These are phyloP conservation scores for Colletotrichum sansevieriae DNA, from an alignment of 2,329 filamentous ascomycete species.

Conservation along the genomic window DNA sequence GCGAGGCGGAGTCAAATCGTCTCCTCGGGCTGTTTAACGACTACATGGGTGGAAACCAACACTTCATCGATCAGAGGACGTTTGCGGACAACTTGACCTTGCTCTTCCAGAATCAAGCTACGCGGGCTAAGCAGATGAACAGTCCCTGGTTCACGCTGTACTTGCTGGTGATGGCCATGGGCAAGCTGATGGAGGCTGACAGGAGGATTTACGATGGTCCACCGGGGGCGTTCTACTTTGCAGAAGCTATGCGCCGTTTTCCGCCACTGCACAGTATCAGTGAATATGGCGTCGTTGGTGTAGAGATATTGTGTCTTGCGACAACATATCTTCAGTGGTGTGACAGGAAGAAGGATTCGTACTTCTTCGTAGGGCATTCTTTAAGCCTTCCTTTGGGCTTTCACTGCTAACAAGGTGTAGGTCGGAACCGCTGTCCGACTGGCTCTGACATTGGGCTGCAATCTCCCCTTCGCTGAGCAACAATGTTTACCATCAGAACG, in stretches of 20 bases:
- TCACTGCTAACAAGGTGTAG: slow-evolving; percentile 16
- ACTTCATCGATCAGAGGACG: slow-evolving; percentile 47
- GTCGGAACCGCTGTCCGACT: slow-evolving; percentile 47
- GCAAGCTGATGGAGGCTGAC: slow-evolving; percentile 45
- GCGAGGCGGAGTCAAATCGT: slow-evolving; percentile 43
- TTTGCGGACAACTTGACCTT: slow-evolving; percentile 46
- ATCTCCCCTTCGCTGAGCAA: slow-evolving; percentile 45
- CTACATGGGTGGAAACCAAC: slow-evolving; percentile 47
- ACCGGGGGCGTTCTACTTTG: slow-evolving; percentile 46
- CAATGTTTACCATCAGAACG: slow-evolving; percentile 46
- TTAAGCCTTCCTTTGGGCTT: fast-evolving
- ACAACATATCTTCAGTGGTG: slow-evolving; percentile 48
- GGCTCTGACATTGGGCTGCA: slow-evolving; percentile 47
- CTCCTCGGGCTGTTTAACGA: slow-evolving; percentile 45
- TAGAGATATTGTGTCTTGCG: slow-evolving; percentile 47
- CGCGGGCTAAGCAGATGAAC: slow-evolving; percentile 41
- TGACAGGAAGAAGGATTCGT: slow-evolving; percentile 48
- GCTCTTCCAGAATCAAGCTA: slow-evolving; percentile 45
- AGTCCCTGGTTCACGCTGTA: slow-evolving; percentile 48
- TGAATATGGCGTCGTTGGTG: slow-evolving; percentile 45
- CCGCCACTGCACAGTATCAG: slow-evolving; percentile 46
- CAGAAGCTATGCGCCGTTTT: slow-evolving; percentile 45
- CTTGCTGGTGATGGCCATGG: slow-evolving; percentile 49
- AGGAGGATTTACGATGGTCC: slow-evolving; percentile 42
- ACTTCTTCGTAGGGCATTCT: slow-evolving; percentile 43